These are phyloP conservation scores for Elsinoe ampelina DNA, from an alignment of 2,329 filamentous ascomycete genomes.

Conservation along the genomic window DNA sequence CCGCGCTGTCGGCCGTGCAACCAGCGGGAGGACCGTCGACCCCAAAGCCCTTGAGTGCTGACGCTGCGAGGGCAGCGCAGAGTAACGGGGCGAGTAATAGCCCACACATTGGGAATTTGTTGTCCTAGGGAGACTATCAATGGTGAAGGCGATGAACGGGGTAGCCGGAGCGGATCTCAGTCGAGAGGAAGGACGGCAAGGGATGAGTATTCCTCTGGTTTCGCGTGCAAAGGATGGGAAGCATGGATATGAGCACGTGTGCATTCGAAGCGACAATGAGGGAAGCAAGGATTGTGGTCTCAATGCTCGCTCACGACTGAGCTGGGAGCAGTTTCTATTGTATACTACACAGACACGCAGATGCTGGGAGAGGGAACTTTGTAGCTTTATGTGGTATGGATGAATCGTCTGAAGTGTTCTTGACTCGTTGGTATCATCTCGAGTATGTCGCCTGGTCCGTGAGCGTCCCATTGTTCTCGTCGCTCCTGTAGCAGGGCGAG, in stretches of 20 bases:
- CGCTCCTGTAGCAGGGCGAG: too few species aligned
- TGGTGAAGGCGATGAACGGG: too few species aligned
- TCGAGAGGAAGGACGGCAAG: not conserved
- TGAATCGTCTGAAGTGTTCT: not conserved
- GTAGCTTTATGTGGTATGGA: not conserved
- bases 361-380: not conserved
- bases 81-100: constrained; percentile 9
- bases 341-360: not conserved
- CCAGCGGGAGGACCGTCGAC: constrained; percentile 8
- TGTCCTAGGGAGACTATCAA: not conserved
- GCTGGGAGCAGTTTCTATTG: constrained; percentile 5
- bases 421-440: not conserved
- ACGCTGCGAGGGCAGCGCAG: not conserved
- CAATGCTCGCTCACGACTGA: not conserved
- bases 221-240: too few species aligned
- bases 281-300: not conserved
- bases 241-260: not conserved
- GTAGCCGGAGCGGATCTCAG: too few species aligned
- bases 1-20: not conserved
- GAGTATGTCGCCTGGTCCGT: not conserved
- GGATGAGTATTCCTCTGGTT: not conserved
- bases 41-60: not conserved
- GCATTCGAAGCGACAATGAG: not conserved
- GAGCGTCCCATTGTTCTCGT: not conserved
- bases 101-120: constrained; percentile 10